Conservation (phyloP, 345 rosid species). For the Mangifera indica region DNA sequence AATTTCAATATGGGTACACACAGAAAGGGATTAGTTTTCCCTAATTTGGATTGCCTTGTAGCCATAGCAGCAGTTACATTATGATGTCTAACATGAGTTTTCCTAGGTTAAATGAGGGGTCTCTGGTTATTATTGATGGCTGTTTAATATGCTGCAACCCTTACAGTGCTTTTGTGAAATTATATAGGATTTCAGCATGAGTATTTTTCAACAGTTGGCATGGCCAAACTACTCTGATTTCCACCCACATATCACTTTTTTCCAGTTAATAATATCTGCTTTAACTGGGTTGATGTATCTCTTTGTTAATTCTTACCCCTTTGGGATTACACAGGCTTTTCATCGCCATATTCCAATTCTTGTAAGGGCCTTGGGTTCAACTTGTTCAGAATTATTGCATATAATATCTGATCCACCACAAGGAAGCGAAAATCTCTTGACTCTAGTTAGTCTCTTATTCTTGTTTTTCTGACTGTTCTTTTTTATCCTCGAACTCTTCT, state of each 20-base stretch:
- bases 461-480: conserved; percentile 10
- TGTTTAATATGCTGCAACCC: background rate
- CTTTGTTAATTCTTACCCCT: conserved; percentile 5
- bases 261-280: conserved; percentile 2
- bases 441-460: conserved; percentile 48
- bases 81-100: background rate
- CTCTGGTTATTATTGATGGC: background rate
- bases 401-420: conserved; percentile 93
- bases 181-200: background rate
- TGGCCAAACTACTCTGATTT: background rate
- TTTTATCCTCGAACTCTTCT: conserved; percentile 17
- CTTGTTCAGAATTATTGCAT: conserved; percentile 66
- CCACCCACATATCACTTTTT: background rate
- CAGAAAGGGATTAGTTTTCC: background rate
- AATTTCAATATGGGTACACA: background rate
- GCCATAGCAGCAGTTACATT: background rate
- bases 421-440: conserved; percentile 97
- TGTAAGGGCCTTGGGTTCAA: conserved; percentile 82
- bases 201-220: background rate
- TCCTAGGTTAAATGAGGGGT: background rate
- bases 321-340: conserved; percentile 57
- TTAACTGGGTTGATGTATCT: background rate
- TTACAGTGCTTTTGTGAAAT: background rate
- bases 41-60: background rate
- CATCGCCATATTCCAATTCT: conserved; percentile 90